Evolutionary conservation across 75 land plant genomes (phyloP), one percentile per base, ranked within the genome.

Genomic region (Chamaecyparis obtusa): DNA sequence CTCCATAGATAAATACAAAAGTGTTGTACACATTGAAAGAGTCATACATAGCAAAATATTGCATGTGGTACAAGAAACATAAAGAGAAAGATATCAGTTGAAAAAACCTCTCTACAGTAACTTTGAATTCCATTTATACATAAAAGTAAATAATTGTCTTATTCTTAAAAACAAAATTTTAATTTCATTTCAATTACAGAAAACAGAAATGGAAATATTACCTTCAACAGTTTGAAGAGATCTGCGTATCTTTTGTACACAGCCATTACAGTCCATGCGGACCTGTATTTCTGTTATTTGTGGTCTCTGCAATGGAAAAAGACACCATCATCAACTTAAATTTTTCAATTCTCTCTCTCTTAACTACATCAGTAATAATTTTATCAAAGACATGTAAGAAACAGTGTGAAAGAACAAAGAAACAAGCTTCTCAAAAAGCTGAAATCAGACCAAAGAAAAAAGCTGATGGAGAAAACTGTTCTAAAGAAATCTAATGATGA

Each of bases 211-310:
- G 30, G 10, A 19, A 44, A 44, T n/a, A 1, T 24, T 83, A 94
- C 95, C 95, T n/a, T 89, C 75, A 36, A 94, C 89, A 44, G 88
- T 90, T 69, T 89, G 83, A 33, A 94, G 79, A 0, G 94, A 93
- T 60, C 85, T 94, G 88, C 92, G 93, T 86, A 94, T 93, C 91
- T 91, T 94, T 80, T 94, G 95, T 11, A 94, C 92, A 84, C 95
- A 93, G 76, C 95, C 95, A 60, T 94, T 93, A 30, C 95, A 94
- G 90, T 94, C 94, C 90, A 94, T 94, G 27, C 95, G 92, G 88
- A 93, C 93, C 16, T 93, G 89, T 60, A 94, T 89, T 87, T 94
- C 94, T 0, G 93, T 94, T 69, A 94, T 84, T 56, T 86, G 55
- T 81, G 92, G 88, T 85, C 82, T 94, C 95, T 94, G 94, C 88